These are phyloP conservation scores for Hygrophoropsis aurantiaca DNA, from an alignment of 768 basidiomycete species.

Conservation along the genomic window DNA sequence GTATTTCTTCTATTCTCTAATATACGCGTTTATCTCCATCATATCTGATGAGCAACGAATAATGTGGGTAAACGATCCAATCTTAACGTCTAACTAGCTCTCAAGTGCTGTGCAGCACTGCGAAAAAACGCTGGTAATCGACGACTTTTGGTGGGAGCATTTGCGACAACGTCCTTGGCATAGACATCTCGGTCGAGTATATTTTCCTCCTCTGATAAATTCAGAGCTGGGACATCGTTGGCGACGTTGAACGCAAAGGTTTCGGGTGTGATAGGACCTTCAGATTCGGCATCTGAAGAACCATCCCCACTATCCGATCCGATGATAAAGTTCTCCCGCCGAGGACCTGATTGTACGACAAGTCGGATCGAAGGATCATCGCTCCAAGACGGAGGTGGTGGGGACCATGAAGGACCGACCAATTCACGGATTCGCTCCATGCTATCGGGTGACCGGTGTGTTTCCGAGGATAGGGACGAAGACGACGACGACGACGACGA, in stretches of 20 bases:
- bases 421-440: background rate
- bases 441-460: constrained; percentile 1
- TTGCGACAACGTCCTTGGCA: background rate
- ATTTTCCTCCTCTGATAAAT: constrained; percentile 35
- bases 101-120: too few relatives aligned
- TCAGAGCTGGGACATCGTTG: constrained; percentile 40
- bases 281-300: constrained; percentile 3
- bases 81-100: too few relatives aligned
- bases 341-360: background rate
- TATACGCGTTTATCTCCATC: too few relatives aligned
- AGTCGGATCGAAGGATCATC: background rate
- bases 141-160: too few relatives aligned
- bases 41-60: too few relatives aligned
- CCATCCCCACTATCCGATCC: background rate
- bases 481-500: background rate
- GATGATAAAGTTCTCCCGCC: background rate
- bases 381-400: background rate
- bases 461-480: background rate
- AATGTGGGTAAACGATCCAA: too few relatives aligned
- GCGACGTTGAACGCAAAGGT: constrained; percentile 40
- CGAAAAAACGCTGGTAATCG: too few relatives aligned
- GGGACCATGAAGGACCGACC: background rate
- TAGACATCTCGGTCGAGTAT: background rate
- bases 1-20: too few relatives aligned
- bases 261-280: constrained; percentile 50